These are phyloP conservation scores for Parsonsia alboflavescens DNA, from an alignment of 257 asterid species.

Conservation along the genomic window DNA sequence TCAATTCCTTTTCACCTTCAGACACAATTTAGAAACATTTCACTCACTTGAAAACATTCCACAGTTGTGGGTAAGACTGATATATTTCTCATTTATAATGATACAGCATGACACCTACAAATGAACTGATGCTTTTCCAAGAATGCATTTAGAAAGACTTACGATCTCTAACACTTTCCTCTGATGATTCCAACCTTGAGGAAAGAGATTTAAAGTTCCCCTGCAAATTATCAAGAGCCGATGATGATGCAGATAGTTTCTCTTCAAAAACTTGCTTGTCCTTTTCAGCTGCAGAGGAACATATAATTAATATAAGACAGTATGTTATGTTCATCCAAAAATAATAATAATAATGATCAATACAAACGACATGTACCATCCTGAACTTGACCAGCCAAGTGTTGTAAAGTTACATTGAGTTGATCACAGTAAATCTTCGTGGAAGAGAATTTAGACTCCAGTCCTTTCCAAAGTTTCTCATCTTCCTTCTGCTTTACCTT, in stretches of 20 bases:
- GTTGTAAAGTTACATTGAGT: slow-evolving; percentile 73
- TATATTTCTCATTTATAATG: background rate
- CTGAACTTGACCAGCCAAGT: slow-evolving; percentile 67
- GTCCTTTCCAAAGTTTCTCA: slow-evolving; percentile 91
- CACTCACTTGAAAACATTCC: slow-evolving; percentile 5
- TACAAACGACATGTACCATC: slow-evolving; percentile 43
- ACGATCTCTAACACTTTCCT: slow-evolving; percentile 65
- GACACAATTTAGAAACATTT: slow-evolving; percentile 22
- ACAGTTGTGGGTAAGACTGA: background rate
- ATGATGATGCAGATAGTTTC: slow-evolving; percentile 69
- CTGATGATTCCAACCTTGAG: slow-evolving; percentile 63
- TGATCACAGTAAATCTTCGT: slow-evolving; percentile 76
- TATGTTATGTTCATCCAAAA: slow-evolving; percentile 5
- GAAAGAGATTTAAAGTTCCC: slow-evolving; percentile 58
- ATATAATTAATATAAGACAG: slow-evolving; percentile 23
- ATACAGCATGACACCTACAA: background rate
- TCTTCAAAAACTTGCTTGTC: slow-evolving; percentile 68
- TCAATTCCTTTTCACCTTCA: slow-evolving; percentile 78
- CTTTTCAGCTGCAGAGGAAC: slow-evolving; percentile 65
- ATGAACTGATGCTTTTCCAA: slow-evolving; percentile 2
- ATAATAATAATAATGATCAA: slow-evolving; percentile 1
- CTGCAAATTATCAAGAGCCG: slow-evolving; percentile 60
- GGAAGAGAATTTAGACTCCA: slow-evolving; percentile 77
- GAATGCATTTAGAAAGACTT: slow-evolving; percentile 32
- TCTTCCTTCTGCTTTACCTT: slow-evolving; percentile 91